Percentiles rank a stretch among this genome's conserved stretches.
These are phyloP conservation scores for Paxillus ammoniavirescens DNA, from an alignment of 768 basidiomycete species.

Conservation along the genomic window DNA sequence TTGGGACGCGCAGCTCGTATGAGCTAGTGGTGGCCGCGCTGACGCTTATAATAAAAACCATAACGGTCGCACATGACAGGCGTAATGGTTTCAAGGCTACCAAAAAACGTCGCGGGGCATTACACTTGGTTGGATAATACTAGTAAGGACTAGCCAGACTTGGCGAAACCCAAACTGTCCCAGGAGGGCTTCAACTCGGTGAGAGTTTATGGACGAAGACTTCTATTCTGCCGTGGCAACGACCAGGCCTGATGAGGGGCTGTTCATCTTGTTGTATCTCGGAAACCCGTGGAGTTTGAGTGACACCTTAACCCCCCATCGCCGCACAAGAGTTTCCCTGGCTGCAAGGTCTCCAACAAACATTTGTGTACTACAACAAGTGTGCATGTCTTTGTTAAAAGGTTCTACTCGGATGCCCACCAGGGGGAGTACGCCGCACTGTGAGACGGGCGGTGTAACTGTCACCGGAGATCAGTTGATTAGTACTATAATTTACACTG, in stretches of 20 bases:
- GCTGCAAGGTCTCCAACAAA: background rate
- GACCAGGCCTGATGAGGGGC: slow-evolving; percentile 26
- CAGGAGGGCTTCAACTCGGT: slow-evolving; percentile 10
- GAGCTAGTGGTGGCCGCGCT: too few species aligned
- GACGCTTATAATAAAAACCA: too few species aligned
- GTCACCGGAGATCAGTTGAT: slow-evolving; percentile 21
- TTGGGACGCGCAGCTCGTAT: too few species aligned
- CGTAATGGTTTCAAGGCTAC: too few species aligned
- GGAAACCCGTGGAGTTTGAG: slow-evolving; percentile 25
- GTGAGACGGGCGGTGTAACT: slow-evolving; percentile 20
- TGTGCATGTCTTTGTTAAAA: too few species aligned
- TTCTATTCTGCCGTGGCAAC: slow-evolving; percentile 33
- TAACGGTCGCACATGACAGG: too few species aligned
- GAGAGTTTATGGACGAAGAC: slow-evolving; percentile 29
- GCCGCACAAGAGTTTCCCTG: background rate
- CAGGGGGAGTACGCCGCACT: slow-evolving; percentile 5
- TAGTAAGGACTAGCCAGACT: background rate
- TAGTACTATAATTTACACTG: slow-evolving; percentile 5
- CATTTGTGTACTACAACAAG: background rate
- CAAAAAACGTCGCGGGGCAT: too few species aligned
- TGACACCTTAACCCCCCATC: slow-evolving; percentile 18
- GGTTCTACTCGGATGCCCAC: slow-evolving; percentile 21
- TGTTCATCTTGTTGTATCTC: slow-evolving; percentile 6
- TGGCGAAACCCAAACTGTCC: slow-evolving; percentile 10
- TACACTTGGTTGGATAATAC: too few species aligned